These are phyloP conservation scores for Protea cynaroides DNA, from an alignment of 164 flowering plant genomes.

Conservation along the genomic window DNA sequence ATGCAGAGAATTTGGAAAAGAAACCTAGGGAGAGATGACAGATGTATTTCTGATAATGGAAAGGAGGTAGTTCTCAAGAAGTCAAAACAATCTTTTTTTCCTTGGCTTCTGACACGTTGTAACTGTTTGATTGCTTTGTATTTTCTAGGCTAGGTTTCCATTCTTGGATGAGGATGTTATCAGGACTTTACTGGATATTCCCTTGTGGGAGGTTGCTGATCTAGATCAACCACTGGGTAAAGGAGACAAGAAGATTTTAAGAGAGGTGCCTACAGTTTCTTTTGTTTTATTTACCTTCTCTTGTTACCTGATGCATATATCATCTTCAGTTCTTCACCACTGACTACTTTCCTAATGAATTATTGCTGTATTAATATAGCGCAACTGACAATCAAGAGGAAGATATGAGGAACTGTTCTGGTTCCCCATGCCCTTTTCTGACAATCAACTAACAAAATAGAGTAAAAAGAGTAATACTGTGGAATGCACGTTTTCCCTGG, in stretches of 20 bases:
- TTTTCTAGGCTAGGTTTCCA: conserved; percentile 80
- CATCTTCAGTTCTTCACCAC: no score
- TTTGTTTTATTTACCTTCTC: not conserved
- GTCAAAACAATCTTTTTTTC: not conserved
- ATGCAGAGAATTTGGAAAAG: conserved; percentile 99
- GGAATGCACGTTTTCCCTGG: no score
- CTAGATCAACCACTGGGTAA: conserved; percentile 79
- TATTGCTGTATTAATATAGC: no score
- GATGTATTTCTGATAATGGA: conserved; percentile 88
- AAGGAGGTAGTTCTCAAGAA: conserved; percentile 59
- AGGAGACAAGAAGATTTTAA: conserved; percentile 92
- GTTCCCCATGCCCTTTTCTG: no score
- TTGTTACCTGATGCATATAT: no score
- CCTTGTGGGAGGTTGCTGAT: conserved; percentile 84
- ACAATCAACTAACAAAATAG: no score
- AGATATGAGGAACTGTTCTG: no score
- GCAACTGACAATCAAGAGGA: no score
- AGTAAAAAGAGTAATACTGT: no score
- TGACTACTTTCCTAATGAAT: no score
- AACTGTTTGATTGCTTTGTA: not conserved
- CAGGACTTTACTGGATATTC: conserved; percentile 61
- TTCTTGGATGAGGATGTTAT: conserved; percentile 97
- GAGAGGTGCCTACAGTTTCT: conserved; percentile 56
- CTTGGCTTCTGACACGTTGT: not conserved
- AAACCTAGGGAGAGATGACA: conserved; percentile 95